phyloP scores from a whole-genome alignment of 2,329 filamentous ascomycete species.

The Diaporthe destruens region DNA sequence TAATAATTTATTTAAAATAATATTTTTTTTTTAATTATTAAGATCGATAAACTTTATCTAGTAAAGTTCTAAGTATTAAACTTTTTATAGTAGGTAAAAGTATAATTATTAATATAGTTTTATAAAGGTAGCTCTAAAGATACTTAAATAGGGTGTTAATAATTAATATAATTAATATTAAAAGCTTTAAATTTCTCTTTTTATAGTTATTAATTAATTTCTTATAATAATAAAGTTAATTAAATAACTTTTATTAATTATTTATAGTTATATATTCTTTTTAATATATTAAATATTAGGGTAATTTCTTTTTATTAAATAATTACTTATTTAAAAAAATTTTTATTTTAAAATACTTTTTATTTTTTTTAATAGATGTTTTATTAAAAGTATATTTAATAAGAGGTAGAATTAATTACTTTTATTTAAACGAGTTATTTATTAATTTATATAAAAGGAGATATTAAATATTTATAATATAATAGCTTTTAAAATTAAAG shows the following conservation, averaged over 20 bases:
- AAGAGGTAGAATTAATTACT: neutral
- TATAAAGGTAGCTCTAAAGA: neutral
- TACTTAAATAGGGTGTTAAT: neutral
- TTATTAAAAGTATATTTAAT: neutral
- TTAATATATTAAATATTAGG: neutral
- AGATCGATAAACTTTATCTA: neutral
- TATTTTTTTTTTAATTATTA: too few relatives aligned
- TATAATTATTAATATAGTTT: neutral
- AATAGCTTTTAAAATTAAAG: neutral
- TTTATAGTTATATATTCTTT: neutral
- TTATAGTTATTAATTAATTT: too few relatives aligned
- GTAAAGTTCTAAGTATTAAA: too few relatives aligned
- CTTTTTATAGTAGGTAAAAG: neutral
- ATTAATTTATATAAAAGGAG: neutral
- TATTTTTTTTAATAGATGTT: neutral
- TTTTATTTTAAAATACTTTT: neutral
- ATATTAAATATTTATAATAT: neutral
- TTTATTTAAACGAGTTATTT: neutral
- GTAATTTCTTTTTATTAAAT: neutral
- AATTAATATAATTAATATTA: too few relatives aligned
- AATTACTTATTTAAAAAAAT: neutral
- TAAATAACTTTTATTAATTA: too few relatives aligned
- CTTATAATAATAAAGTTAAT: too few relatives aligned
- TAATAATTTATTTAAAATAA: too few relatives aligned
- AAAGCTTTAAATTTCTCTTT: too few relatives aligned